Percentiles rank a stretch among this genome's conserved stretches.
These are phyloP conservation scores for Starmerella davenportii DNA, from an alignment of 805 yeast genomes.

Conservation along the genomic window DNA sequence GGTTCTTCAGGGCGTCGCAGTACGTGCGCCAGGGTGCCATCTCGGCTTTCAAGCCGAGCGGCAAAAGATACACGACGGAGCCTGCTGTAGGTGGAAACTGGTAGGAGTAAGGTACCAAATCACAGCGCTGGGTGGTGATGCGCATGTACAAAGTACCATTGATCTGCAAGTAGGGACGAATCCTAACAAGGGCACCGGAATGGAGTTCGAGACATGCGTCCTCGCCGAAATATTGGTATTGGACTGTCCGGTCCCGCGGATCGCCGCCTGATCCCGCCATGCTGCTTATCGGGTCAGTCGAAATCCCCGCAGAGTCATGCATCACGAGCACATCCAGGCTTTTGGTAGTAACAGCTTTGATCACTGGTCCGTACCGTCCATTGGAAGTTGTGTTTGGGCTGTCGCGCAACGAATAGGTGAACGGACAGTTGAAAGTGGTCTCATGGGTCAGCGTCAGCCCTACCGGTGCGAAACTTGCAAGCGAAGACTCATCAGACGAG, in stretches of 20 bases:
- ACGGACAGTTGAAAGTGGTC: background rate
- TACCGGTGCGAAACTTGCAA: too few species aligned
- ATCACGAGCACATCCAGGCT: constrained; percentile 10
- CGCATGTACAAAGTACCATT: constrained; percentile 12
- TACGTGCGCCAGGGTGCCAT: background rate
- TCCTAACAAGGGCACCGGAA: constrained; percentile 12
- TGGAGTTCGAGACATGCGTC: constrained; percentile 5
- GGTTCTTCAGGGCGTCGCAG: constrained; percentile 10
- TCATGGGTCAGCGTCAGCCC: too few species aligned
- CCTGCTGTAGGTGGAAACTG: background rate
- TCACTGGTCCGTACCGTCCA: constrained; percentile 9
- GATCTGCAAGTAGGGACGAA: constrained; percentile 9
- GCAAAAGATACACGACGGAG: constrained; percentile 7
- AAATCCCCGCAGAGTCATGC: background rate
- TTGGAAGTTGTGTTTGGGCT: constrained; percentile 1
- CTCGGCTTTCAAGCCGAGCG: constrained; percentile 1
- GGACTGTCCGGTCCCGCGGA: background rate
- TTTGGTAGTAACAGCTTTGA: constrained; percentile 12
- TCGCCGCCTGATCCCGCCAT: background rate
- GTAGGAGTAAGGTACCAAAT: background rate
- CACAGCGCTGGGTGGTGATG: constrained; percentile 5
- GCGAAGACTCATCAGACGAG: too few species aligned
- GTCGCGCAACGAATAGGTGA: background rate
- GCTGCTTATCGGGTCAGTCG: background rate
- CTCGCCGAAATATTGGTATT: constrained; percentile 13